Evolutionary conservation across 164 flowering plant species (phyloP).

Genomic region (Sextonia rubra): DNA sequence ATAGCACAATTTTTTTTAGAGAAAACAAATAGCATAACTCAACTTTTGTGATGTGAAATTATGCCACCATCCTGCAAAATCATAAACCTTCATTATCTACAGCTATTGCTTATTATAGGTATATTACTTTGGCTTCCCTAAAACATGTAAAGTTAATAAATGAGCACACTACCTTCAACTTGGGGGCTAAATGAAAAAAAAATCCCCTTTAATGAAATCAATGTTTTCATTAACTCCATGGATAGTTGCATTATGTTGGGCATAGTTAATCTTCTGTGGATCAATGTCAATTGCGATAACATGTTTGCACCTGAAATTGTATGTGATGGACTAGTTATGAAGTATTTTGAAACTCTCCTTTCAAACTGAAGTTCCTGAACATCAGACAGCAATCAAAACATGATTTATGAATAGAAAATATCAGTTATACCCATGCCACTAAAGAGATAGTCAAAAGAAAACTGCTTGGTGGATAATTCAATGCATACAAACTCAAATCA

Average conservation of each 20-base stretch:
- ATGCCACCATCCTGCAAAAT: background rate
- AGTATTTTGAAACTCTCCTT: background rate
- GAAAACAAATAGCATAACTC: background rate
- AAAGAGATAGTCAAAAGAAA: conserved; percentile 2
- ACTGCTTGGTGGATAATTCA: background rate
- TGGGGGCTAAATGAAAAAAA: conserved; percentile 66
- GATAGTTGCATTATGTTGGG: conserved; percentile 79
- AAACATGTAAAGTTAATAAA: too few species aligned
- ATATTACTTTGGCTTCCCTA: background rate
- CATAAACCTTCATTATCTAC: background rate
- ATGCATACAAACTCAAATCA: background rate
- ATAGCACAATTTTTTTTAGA: too few species aligned
- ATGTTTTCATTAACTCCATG: conserved; percentile 71
- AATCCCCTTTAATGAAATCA: conserved; percentile 77
- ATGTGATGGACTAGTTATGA: background rate
- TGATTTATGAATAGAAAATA: background rate
- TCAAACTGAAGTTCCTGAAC: background rate
- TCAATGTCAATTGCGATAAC: conserved; percentile 94
- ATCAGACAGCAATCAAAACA: background rate
- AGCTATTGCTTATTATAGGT: background rate
- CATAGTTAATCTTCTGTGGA: conserved; percentile 74
- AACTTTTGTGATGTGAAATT: background rate
- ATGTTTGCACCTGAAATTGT: conserved; percentile 50
- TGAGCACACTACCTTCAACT: conserved; percentile 54
- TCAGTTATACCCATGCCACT: background rate